These are phyloP conservation scores for Phytomonas francai DNA, from an alignment of 208 protist species.

Conservation along the genomic window DNA sequence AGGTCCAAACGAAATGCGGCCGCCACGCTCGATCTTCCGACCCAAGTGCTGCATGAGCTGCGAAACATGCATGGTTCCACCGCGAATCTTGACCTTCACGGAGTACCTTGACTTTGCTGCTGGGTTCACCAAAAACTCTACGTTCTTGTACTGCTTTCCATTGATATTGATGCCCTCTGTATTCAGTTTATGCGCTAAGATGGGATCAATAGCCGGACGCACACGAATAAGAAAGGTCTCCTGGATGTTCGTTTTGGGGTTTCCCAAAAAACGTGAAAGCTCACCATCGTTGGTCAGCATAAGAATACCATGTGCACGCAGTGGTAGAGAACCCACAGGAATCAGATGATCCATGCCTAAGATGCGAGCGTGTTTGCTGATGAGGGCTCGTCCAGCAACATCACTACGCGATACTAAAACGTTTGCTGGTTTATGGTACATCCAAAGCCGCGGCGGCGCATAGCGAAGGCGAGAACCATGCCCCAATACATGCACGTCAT, in stretches of 20 bases:
- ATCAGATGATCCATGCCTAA: constrained; percentile 85
- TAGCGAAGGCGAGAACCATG: constrained; percentile 71
- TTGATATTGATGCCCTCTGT: constrained; percentile 78
- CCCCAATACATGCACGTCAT: constrained; percentile 66
- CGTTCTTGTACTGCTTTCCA: constrained; percentile 42
- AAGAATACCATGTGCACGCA: constrained; percentile 73
- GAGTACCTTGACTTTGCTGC: constrained; percentile 59
- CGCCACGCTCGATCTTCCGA: constrained; percentile 64
- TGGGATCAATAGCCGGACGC: constrained; percentile 70
- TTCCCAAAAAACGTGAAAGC: constrained; percentile 72
- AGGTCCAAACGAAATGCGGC: constrained; percentile 81
- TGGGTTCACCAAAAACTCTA: constrained; percentile 77
- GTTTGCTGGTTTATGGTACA: constrained; percentile 86
- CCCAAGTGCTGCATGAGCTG: constrained; percentile 84
- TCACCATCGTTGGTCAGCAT: constrained; percentile 88
- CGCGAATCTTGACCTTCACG: constrained; percentile 76
- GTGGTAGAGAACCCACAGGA: constrained; percentile 78
- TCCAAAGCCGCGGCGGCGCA: constrained; percentile 74
- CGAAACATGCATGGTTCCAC: constrained; percentile 60
- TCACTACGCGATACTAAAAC: constrained; percentile 83
- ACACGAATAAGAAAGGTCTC: constrained; percentile 82
- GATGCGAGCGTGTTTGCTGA: constrained; percentile 74
- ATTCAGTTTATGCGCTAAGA: constrained; percentile 82
- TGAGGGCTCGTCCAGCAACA: constrained; percentile 54
- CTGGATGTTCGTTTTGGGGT: constrained; percentile 71